phyloP scores from a whole-genome alignment of 2,329 filamentous ascomycete species.

The Fusarium piperis region DNA sequence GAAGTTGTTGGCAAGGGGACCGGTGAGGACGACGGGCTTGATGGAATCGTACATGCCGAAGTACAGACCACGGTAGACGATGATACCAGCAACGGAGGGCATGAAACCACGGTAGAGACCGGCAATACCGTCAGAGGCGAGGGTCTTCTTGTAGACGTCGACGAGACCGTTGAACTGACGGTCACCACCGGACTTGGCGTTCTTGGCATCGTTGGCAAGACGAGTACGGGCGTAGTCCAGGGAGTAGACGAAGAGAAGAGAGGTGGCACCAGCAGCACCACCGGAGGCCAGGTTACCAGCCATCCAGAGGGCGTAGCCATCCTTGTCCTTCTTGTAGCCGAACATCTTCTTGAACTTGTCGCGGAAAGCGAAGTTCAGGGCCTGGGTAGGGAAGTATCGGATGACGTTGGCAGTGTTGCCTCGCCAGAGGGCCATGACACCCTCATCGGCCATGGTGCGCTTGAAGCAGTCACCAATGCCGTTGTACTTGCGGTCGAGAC shows the following conservation, averaged over 20 bases:
- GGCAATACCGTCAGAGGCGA: constrained; percentile 96
- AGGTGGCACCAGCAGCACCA: constrained; percentile 99
- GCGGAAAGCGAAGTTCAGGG: constrained; percentile 99
- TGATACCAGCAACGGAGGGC: constrained; percentile 98
- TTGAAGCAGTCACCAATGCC: constrained; percentile 96
- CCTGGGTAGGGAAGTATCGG: constrained; percentile 99
- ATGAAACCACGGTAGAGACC: constrained; percentile 99
- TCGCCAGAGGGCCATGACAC: constrained; percentile 96
- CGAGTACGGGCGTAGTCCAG: constrained; percentile 99
- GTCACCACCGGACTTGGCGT: constrained; percentile 93
- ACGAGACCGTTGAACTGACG: constrained; percentile 99
- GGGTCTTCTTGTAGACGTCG: constrained; percentile 99
- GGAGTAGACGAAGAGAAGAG: constrained; percentile 99
- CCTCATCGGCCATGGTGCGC: constrained; percentile 89
- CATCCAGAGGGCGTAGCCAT: constrained; percentile 99
- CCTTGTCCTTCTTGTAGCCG: constrained; percentile 99
- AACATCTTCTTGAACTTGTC: constrained; percentile 99
- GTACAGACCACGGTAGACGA: constrained; percentile 99
- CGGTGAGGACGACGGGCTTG: constrained; percentile 97
- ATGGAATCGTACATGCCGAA: constrained; percentile 99
- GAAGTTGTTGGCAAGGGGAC: constrained; percentile 96
- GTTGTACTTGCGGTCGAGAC: constrained; percentile 96
- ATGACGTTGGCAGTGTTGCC: constrained; percentile 99
- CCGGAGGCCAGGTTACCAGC: constrained; percentile 98
- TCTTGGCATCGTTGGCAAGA: constrained; percentile 99